phyloP scores from a whole-genome alignment of 2,329 filamentous ascomycete genomes.

The Hypoxylon sp. region DNA sequence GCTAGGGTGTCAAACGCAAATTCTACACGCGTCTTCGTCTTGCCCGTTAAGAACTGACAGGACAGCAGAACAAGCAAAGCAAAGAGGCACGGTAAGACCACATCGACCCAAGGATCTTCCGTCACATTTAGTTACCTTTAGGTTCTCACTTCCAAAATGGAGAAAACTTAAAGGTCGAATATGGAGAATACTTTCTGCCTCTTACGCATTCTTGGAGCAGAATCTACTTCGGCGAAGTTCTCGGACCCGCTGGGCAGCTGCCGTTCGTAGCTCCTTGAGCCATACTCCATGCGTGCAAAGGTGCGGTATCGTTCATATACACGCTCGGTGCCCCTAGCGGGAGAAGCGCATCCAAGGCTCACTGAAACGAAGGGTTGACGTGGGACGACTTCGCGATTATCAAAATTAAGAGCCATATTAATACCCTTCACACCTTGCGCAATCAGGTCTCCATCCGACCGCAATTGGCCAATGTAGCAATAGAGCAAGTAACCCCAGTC shows the following conservation, averaged over 20 bases:
- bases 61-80: too few relatives aligned
- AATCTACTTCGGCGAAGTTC: not conserved
- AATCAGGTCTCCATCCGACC: constrained; percentile 38
- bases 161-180: not conserved
- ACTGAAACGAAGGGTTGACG: constrained; percentile 42
- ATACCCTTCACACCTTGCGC: constrained; percentile 34
- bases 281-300: constrained; percentile 12
- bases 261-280: not conserved
- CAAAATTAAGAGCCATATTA: not conserved
- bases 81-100: too few relatives aligned
- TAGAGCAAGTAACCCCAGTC: constrained; percentile 45
- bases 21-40: not conserved
- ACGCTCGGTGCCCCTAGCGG: not conserved
- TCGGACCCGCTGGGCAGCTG: not conserved
- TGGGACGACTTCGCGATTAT: constrained; percentile 13
- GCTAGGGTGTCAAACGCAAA: not conserved
- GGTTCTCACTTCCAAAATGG: not conserved
- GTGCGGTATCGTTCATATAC: constrained; percentile 12
- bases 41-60: not conserved
- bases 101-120: too few relatives aligned
- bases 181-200: constrained; percentile 16
- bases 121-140: too few relatives aligned
- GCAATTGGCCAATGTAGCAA: constrained; percentile 40
- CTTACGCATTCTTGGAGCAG: constrained; percentile 11
- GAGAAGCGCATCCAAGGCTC: constrained; percentile 24